Conservation (phyloP, 768 basidiomycete species). For the Phanerochaete sordida region DNA sequence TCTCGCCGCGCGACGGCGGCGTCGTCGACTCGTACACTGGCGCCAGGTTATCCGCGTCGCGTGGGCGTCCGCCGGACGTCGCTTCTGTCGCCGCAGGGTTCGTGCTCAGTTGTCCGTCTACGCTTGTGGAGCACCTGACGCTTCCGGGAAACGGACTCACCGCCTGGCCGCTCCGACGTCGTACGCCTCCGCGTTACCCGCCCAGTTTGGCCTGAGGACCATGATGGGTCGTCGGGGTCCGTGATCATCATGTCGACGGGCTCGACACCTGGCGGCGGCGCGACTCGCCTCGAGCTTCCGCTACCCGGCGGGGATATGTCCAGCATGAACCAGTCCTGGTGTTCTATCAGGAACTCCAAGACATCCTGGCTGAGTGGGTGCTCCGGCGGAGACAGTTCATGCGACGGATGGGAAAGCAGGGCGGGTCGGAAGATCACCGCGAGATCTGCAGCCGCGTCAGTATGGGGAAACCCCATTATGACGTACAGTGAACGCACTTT, state of each 20-base stretch:
- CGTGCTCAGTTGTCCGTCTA: not conserved
- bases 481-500: constrained; percentile 55
- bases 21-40: constrained; percentile 41
- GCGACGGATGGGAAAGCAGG: constrained; percentile 82
- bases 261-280: constrained; percentile 29
- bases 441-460: constrained; percentile 56
- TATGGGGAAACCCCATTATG: not conserved
- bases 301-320: constrained; percentile 67
- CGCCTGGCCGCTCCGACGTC: constrained; percentile 40
- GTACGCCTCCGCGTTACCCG: constrained; percentile 55
- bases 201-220: constrained; percentile 13
- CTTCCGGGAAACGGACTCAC: constrained; percentile 13
- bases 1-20: constrained; percentile 29
- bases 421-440: constrained; percentile 98
- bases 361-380: constrained; percentile 87
- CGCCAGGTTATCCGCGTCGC: constrained; percentile 32
- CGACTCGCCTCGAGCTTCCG: constrained; percentile 25
- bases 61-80: constrained; percentile 24
- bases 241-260: constrained; percentile 20
- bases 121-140: constrained; percentile 1
- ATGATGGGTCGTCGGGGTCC: constrained; percentile 38
- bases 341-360: constrained; percentile 92
- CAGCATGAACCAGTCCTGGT: constrained; percentile 94
- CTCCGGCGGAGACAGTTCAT: constrained; percentile 83
- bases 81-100: constrained; percentile 15